phyloP scores from a whole-genome alignment of 2,329 filamentous ascomycete genomes.

The Grosmannia serpens region DNA sequence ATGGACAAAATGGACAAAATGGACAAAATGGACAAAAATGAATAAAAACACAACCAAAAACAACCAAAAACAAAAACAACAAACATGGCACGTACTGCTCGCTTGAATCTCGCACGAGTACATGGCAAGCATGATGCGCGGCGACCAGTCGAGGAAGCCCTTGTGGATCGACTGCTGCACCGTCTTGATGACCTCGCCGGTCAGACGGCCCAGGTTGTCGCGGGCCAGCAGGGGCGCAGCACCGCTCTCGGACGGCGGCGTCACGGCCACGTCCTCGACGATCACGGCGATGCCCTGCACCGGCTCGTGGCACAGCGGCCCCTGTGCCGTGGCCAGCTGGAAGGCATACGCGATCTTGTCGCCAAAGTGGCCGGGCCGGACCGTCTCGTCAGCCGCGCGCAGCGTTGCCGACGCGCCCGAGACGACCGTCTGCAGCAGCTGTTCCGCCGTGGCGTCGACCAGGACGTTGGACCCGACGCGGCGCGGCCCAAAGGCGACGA shows the following conservation, averaged over 20 bases:
- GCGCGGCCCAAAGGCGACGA: constrained; percentile 82
- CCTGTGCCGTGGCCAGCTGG: constrained; percentile 80
- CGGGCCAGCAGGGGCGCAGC: constrained; percentile 23
- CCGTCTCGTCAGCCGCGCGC: constrained; percentile 32
- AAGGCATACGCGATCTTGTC: constrained; percentile 93
- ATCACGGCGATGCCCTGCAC: constrained; percentile 88
- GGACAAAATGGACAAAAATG: too few relatives aligned
- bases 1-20: too few relatives aligned
- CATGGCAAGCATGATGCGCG: constrained; percentile 92
- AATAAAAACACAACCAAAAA: too few relatives aligned
- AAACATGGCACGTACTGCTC: constrained; percentile 46
- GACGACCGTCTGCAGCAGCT: constrained; percentile 63
- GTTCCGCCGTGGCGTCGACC: constrained; percentile 66
- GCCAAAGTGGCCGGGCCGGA: constrained; percentile 58
- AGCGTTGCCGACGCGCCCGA: constrained; percentile 17
- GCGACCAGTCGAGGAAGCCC: constrained; percentile 91
- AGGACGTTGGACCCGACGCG: constrained; percentile 80
- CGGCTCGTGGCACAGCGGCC: constrained; percentile 84
- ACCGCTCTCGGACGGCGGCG: neutral
- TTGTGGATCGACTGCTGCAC: constrained; percentile 72
- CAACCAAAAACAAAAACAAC: neutral
- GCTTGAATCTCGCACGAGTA: constrained; percentile 97
- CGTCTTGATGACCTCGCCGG: constrained; percentile 85
- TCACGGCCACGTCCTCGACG: constrained; percentile 65
- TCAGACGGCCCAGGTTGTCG: constrained; percentile 67